Evolutionary conservation across 176 grass and related monocot species (phyloP).

Genomic region (Pharus latifolius): DNA sequence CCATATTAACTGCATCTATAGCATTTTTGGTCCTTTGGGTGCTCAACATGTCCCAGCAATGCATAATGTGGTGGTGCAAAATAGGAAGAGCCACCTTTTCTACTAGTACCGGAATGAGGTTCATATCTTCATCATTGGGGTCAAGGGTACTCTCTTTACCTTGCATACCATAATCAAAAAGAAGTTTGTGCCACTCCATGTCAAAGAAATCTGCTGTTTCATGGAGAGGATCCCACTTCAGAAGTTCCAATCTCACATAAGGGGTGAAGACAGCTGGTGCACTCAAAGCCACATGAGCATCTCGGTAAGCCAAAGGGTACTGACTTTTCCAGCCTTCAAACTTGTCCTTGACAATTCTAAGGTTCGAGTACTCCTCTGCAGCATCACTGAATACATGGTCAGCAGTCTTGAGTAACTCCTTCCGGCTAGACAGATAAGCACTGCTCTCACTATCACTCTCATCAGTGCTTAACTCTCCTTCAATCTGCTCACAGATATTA

Average conservation of each 20-base stretch:
- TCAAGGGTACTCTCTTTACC: conserved; percentile 5
- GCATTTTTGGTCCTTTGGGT: conserved; percentile 54
- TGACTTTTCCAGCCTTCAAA: conserved; percentile 80
- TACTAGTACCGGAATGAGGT: conserved; percentile 57
- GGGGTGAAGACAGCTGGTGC: conserved; percentile 61
- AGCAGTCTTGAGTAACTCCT: conserved; percentile 75
- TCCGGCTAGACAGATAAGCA: conserved; percentile 70
- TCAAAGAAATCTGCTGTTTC: conserved; percentile 44
- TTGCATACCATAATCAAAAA: conserved; percentile 53
- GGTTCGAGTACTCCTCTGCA: conserved; percentile 76
- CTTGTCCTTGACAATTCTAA: conserved; percentile 81
- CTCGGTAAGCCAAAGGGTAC: conserved; percentile 60
- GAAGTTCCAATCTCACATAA: conserved; percentile 80
- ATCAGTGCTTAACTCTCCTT: conserved; percentile 95
- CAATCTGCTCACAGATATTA: conserved; percentile 31
- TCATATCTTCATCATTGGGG: conserved; percentile 41
- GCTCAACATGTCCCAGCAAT: conserved; percentile 90
- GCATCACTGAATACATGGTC: conserved; percentile 78
- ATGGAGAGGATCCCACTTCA: conserved; percentile 93
- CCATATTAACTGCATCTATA: conserved; percentile 55
- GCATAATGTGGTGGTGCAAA: conserved; percentile 73
- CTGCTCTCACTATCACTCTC: conserved; percentile 84
- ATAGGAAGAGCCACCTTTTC: conserved; percentile 97
- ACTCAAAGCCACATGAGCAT: conserved; percentile 76
- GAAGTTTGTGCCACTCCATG: conserved; percentile 78